Evolutionary conservation across 148 eudicot genomes (phyloP).

Genomic region (Oxyria digyna): DNA sequence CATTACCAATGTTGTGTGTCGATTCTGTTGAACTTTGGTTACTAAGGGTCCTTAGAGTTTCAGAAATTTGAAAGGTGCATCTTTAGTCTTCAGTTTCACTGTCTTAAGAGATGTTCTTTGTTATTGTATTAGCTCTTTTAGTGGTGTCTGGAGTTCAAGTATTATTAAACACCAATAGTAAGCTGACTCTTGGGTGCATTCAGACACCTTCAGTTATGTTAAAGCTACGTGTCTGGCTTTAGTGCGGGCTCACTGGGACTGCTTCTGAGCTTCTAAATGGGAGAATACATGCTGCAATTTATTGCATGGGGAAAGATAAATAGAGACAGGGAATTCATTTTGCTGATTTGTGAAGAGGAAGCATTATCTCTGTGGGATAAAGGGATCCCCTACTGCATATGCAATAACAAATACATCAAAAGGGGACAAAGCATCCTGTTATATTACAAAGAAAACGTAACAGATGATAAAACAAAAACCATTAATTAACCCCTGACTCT

Average conservation of each 20-base stretch:
- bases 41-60: not conserved
- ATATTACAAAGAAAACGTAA: not conserved
- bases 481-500: not conserved
- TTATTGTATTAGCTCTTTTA: not conserved
- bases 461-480: not conserved
- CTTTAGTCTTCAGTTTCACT: not conserved
- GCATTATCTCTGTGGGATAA: not conserved
- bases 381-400: not conserved
- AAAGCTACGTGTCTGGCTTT: not conserved
- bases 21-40: not conserved
- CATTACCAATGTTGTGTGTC: not conserved
- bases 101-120: not conserved
- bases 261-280: not conserved
- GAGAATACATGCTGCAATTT: not conserved
- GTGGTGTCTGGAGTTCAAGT: not conserved
- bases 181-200: not conserved
- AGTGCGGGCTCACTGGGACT: not conserved
- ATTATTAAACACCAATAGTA: not conserved
- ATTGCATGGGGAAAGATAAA: not conserved
- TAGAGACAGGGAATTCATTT: not conserved
- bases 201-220: not conserved
- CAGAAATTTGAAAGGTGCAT: not conserved
- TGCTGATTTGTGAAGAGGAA: not conserved
- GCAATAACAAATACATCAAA: not conserved
- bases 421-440: not conserved